Evolutionary conservation across 169 alveolate species (phyloP).

Genomic region (Plasmodium cynomolgi): DNA sequence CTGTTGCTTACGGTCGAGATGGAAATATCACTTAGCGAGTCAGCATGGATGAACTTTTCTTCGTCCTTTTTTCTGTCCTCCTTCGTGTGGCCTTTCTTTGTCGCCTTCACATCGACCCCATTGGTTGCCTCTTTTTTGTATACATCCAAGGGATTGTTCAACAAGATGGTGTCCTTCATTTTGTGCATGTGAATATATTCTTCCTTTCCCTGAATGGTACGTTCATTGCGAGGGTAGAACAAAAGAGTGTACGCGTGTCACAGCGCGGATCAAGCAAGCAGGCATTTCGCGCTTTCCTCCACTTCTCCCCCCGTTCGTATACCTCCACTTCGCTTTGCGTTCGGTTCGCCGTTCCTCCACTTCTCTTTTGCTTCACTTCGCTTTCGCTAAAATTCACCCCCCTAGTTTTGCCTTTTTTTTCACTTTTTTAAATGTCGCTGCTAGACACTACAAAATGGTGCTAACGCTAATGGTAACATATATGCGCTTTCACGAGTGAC

Average conservation of each 20-base stretch:
- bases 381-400: background rate
- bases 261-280: background rate
- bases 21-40: conserved; percentile 64
- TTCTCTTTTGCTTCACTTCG: background rate
- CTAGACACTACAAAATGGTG: conserved; percentile 3
- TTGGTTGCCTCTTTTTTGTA: conserved; percentile 5
- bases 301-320: background rate
- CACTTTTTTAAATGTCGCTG: background rate
- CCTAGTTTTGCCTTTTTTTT: background rate
- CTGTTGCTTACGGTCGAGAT: conserved; percentile 68
- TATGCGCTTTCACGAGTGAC: background rate
- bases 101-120: background rate
- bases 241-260: background rate
- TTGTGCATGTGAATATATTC: background rate
- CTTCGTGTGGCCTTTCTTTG: background rate
- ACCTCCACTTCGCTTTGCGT: background rate
- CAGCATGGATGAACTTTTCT: background rate
- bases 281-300: background rate
- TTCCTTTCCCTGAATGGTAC: background rate
- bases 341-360: background rate
- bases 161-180: conserved; percentile 10
- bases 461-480: background rate
- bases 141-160: conserved; percentile 13
- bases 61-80: background rate
- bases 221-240: background rate